Conservation (phyloP, 73 alveolate species). For the Tetrahymena elliotti region DNA sequence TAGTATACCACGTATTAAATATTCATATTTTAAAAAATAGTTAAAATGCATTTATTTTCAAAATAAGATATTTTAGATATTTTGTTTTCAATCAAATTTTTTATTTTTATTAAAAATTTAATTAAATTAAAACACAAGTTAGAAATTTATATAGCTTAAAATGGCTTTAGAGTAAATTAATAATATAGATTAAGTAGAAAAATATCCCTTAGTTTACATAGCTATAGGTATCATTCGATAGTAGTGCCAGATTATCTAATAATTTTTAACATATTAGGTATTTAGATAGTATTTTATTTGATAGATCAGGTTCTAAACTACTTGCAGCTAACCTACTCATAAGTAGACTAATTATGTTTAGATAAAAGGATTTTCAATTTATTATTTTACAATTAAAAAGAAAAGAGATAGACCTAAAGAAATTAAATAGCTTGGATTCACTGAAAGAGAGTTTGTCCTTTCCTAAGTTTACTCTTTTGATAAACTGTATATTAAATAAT, state of each 20-base stretch:
- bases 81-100: background rate
- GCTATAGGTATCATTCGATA: background rate
- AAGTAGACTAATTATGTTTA: background rate
- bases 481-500: background rate
- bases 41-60: no score
- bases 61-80: background rate
- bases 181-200: background rate
- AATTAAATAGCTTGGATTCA: background rate
- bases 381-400: background rate
- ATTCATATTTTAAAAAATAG: no score
- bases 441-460: background rate
- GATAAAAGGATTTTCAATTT: background rate
- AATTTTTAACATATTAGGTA: background rate
- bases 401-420: background rate
- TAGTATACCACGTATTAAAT: background rate
- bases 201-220: background rate
- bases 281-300: background rate
- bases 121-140: background rate
- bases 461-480: constrained; percentile 2
- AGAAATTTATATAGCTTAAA: background rate
- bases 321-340: background rate
- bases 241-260: background rate
- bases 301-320: background rate
- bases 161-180: background rate
- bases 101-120: background rate